Evolutionary conservation across 306 rosid species (phyloP).

Genomic region (Prinsepia uniflora): DNA sequence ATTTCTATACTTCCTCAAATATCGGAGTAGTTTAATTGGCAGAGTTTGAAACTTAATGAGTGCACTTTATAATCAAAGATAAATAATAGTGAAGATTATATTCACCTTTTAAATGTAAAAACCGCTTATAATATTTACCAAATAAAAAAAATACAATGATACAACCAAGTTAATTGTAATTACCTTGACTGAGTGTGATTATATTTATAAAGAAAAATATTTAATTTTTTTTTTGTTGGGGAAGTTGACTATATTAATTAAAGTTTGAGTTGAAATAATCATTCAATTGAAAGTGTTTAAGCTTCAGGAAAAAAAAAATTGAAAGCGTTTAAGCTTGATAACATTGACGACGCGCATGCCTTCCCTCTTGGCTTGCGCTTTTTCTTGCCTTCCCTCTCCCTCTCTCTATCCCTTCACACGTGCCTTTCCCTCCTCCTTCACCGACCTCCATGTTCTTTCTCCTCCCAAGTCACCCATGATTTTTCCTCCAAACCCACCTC

Average conservation of each 20-base stretch:
- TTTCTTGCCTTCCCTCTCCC: not conserved
- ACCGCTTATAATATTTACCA: too few relatives aligned
- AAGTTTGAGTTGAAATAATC: not conserved
- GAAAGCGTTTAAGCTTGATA: too few relatives aligned
- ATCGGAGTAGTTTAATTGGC: too few relatives aligned
- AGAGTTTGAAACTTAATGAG: too few relatives aligned
- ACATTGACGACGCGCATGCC: not conserved
- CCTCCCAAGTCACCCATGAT: slow-evolving; percentile 26
- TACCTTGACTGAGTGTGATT: not conserved
- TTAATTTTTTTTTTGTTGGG: not conserved
- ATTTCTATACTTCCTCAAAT: too few relatives aligned
- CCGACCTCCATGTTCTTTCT: slow-evolving; percentile 15
- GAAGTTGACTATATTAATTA: not conserved
- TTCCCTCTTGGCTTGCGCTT: not conserved
- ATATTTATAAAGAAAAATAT: too few relatives aligned
- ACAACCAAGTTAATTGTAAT: not conserved
- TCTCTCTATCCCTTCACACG: not conserved
- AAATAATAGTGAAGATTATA: too few relatives aligned
- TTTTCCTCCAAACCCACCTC: not conserved
- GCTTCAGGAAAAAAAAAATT: too few relatives aligned
- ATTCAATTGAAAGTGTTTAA: too few relatives aligned
- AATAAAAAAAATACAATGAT: too few relatives aligned
- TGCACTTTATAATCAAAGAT: too few relatives aligned
- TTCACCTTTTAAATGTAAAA: too few relatives aligned
- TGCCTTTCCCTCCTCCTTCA: slow-evolving; percentile 25